Base-by-base conservation (phyloP, 2,329 filamentous ascomycete genomes). In the Exophiala lecanii-corni region DNA sequence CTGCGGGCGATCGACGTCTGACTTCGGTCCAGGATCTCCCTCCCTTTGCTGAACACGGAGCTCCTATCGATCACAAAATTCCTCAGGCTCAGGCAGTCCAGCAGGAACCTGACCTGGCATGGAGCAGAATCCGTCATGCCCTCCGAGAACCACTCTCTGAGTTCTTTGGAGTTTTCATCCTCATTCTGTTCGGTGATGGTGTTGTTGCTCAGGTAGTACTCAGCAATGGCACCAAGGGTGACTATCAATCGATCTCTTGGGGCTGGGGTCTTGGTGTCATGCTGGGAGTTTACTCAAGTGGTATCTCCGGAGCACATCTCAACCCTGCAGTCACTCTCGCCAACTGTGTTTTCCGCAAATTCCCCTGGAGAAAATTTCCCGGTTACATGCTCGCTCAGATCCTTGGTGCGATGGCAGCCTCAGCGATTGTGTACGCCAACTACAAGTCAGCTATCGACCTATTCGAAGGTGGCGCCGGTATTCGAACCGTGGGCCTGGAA, bases 301-400 rank as follows among this genome's bases (percentile, higher is more conserved):
- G 83, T 55, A 59, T 62, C 31, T 81, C 76, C 3, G 82, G 82
- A 9, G 80, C 76, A 18, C 45, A 54, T 35, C 69, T 87, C 54
- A 83, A 82, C 57, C 80, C 83, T 0, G 83, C 81, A 13, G 75
- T 88, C 9, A 86, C 82, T 1, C 72, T 87, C 19, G 73, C 76
- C 48, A 84, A 81, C 25, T 53, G 49, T 35, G 43, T 55, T 9
- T 84, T 76, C 60, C 79, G 83, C 40, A 75, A 77, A 40, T 73
- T 84, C 20, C 81, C 84, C 9, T 86, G 82, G 79, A 72, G 77
- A 25, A 79, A 82, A 19, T 79, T 86, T 48, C 82, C 82, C 3
- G 61, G 81, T 12, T 87, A 87, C 61, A 67, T 76, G 28, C 39
- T 81, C 2, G 77, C 82, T 0, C 83, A 88, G 57, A 56, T 81